Percentiles rank a stretch among this genome's conserved stretches.
Evolutionary conservation across 108 stramenopile genomes (phyloP).

Genomic region (Poteriospumella lacustris): DNA sequence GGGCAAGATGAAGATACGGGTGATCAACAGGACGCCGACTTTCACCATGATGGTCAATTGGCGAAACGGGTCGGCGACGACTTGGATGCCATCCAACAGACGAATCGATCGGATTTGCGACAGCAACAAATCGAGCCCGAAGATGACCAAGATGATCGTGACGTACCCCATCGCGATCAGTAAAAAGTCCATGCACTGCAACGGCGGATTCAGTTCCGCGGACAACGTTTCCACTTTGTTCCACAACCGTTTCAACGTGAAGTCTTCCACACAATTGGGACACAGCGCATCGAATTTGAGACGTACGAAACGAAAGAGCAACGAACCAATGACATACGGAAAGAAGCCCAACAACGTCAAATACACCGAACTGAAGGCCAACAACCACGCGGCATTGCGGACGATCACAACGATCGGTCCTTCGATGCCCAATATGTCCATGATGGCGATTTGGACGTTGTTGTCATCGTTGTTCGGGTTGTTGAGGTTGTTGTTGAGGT

Average conservation of each 20-base stretch:
- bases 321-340: neutral
- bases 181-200: neutral
- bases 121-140: neutral
- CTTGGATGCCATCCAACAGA: neutral
- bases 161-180: neutral
- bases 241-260: no score
- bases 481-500: neutral
- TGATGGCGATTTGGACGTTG: neutral
- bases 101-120: neutral
- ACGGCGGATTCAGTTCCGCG: neutral
- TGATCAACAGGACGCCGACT: neutral
- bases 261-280: no score
- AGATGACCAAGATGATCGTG: neutral
- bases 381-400: constrained; percentile 4
- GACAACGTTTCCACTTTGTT: neutral
- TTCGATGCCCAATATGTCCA: constrained; percentile 8
- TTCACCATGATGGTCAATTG: constrained; percentile 12
- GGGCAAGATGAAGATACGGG: constrained; percentile 20
- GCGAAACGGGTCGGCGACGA: no score
- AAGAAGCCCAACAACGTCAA: neutral
- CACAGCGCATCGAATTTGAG: no score
- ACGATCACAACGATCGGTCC: neutral
- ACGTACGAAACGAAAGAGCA: no score
- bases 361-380: constrained; percentile 5
- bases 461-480: neutral